Evolutionary conservation across 345 rosid species (phyloP).

Genomic region (Dovyalis caffra): DNA sequence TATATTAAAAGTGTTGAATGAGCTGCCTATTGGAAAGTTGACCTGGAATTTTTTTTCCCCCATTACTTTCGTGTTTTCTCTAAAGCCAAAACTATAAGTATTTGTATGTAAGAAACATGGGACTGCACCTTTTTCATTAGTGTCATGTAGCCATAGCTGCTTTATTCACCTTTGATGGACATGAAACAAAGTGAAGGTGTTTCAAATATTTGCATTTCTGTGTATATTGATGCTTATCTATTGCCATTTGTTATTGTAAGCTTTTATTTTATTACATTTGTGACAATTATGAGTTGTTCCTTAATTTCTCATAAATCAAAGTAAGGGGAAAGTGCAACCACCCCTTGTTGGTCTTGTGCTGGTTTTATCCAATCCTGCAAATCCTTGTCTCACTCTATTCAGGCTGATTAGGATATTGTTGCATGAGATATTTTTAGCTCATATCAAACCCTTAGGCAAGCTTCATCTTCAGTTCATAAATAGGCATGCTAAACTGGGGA

Average conservation of each 20-base stretch:
- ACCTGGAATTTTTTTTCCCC: neutral
- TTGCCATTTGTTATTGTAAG: neutral
- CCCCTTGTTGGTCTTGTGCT: neutral
- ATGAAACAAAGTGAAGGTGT: neutral
- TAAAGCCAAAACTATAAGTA: neutral
- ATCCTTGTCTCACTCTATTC: neutral
- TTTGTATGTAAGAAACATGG: neutral
- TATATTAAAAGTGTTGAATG: slow-evolving; percentile 9
- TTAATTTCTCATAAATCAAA: neutral
- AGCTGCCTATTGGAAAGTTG: slow-evolving; percentile 3
- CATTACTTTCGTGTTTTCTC: neutral
- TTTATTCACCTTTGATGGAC: neutral
- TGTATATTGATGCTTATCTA: neutral
- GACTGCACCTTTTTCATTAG: neutral
- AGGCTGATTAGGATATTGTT: neutral
- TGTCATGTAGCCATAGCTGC: neutral
- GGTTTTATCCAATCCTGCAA: neutral
- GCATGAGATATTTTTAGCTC: neutral
- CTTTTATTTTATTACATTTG: neutral
- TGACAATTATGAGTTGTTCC: neutral
- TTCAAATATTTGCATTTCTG: neutral
- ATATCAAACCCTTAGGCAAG: neutral
- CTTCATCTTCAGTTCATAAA: neutral
- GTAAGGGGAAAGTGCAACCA: neutral
- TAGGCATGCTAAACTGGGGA: neutral